These are phyloP conservation scores for Trametes punicea DNA, from an alignment of 768 basidiomycete genomes.

Conservation along the genomic window DNA sequence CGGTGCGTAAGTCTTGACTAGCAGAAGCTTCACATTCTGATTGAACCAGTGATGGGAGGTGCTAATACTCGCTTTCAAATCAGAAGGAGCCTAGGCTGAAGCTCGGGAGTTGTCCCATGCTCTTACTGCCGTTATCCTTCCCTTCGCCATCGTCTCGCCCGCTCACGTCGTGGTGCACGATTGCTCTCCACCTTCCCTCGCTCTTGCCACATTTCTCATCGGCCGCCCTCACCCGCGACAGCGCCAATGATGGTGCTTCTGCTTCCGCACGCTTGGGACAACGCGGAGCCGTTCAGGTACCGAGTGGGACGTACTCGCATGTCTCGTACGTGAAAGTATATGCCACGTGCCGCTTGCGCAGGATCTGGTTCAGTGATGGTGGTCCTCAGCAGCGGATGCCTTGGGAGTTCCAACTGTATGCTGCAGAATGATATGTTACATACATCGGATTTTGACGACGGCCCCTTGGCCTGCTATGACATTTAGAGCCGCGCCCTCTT, in stretches of 20 bases:
- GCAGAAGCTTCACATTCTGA: background rate
- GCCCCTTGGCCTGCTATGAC: too few relatives aligned
- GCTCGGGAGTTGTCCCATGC: slow-evolving; percentile 46
- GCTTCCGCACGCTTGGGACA: background rate
- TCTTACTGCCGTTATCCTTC: slow-evolving; percentile 71
- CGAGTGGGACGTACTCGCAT: slow-evolving; percentile 59
- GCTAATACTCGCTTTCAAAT: background rate
- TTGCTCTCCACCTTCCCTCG: slow-evolving; percentile 57
- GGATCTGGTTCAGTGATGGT: slow-evolving; percentile 71
- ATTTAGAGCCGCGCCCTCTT: too few relatives aligned
- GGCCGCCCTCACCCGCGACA: slow-evolving; percentile 31
- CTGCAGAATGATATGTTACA: background rate
- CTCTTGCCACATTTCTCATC: slow-evolving; percentile 63
- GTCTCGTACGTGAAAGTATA: slow-evolving; percentile 73
- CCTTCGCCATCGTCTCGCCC: slow-evolving; percentile 50
- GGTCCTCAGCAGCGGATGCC: slow-evolving; percentile 52
- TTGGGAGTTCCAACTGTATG: slow-evolving; percentile 77
- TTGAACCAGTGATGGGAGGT: background rate
- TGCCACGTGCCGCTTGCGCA: slow-evolving; percentile 70
- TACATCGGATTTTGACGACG: background rate
- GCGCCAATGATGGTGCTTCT: slow-evolving; percentile 21
- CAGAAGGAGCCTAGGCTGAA: slow-evolving; percentile 58
- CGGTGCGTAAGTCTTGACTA: background rate
- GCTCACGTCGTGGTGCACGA: slow-evolving; percentile 68
- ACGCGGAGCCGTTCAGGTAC: slow-evolving; percentile 31